A percentile compares a stretch with the other conserved stretches of the same genome.
Conservation (phyloP, 2,329 filamentous ascomycete species). For the Cercospora janseana region DNA sequence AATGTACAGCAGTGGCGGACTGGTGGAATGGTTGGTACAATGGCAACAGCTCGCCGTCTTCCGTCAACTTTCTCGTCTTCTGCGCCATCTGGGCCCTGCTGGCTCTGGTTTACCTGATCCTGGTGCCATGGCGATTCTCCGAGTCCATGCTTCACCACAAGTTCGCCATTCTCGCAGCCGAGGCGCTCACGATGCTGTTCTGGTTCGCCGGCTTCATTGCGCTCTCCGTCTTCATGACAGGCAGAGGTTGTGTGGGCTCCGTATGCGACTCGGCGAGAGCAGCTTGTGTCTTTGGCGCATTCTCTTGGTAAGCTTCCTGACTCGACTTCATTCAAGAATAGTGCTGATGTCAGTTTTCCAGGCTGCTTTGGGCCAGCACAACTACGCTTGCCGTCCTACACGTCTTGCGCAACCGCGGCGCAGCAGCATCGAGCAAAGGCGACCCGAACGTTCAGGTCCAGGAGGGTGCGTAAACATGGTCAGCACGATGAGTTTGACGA, state of each 20-base stretch:
- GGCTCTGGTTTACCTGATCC: constrained; percentile 64
- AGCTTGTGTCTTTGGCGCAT: constrained; percentile 64
- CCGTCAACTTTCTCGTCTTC: constrained; percentile 78
- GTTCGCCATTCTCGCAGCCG: constrained; percentile 64
- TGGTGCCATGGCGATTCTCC: constrained; percentile 54
- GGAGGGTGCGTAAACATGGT: constrained; percentile 40
- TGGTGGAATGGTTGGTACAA: constrained; percentile 43
- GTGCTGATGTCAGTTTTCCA: constrained; percentile 29
- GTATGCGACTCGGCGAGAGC: constrained; percentile 53
- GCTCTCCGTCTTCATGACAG: constrained; percentile 63
- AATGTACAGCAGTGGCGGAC: constrained; percentile 28
- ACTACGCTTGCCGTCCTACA: constrained; percentile 51
- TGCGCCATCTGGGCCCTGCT: constrained; percentile 72
- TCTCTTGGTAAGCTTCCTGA: constrained; percentile 53
- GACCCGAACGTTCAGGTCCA: constrained; percentile 39
- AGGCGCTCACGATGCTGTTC: constrained; percentile 75
- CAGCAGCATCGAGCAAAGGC: constrained; percentile 21
- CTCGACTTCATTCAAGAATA: background rate
- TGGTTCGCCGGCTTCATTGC: constrained; percentile 88
- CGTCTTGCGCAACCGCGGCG: constrained; percentile 42
- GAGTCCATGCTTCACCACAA: constrained; percentile 57
- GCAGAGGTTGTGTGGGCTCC: constrained; percentile 54
- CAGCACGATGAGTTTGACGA: no score
- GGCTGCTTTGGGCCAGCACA: constrained; percentile 54
- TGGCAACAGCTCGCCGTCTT: constrained; percentile 52